phyloP scores from a whole-genome alignment of 345 rosid species.

The Euphorbia lathyris region DNA sequence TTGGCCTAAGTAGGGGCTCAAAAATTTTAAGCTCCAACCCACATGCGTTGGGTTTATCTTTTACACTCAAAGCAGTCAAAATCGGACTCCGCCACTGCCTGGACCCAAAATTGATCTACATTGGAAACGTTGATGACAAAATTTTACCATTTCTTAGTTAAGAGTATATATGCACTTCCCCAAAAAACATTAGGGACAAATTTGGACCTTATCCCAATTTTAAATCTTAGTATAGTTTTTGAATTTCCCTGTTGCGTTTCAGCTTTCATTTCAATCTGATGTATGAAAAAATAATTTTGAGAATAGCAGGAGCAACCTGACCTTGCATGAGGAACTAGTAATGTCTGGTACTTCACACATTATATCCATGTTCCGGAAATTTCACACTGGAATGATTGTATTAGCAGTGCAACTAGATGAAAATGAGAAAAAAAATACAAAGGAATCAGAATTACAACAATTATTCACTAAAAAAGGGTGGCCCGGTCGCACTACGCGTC shows the following conservation, averaged over 20 bases:
- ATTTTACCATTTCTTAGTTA: too few species aligned
- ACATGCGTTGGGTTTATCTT: too few species aligned
- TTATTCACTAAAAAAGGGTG: not conserved
- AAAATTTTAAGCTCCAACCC: too few species aligned
- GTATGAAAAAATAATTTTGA: not conserved
- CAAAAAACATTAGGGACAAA: too few species aligned
- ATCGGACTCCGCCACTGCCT: too few species aligned
- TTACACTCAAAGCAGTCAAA: too few species aligned
- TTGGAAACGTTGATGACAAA: too few species aligned
- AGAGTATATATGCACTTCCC: too few species aligned
- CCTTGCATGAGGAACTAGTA: not conserved
- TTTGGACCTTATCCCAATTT: not conserved
- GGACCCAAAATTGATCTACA: too few species aligned
- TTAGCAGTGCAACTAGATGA: not conserved
- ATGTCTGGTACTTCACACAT: not conserved
- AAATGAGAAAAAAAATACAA: not conserved
- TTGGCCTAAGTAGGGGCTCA: too few species aligned
- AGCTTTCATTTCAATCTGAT: not conserved
- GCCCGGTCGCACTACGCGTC: too few species aligned
- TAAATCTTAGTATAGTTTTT: not conserved
- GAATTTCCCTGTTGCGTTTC: not conserved
- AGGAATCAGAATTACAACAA: not conserved
- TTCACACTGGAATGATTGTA: not conserved
- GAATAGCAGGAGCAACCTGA: not conserved
- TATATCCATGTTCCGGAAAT: not conserved